Conservation (phyloP, 306 rosid species). For the Nissolia schottii region DNA sequence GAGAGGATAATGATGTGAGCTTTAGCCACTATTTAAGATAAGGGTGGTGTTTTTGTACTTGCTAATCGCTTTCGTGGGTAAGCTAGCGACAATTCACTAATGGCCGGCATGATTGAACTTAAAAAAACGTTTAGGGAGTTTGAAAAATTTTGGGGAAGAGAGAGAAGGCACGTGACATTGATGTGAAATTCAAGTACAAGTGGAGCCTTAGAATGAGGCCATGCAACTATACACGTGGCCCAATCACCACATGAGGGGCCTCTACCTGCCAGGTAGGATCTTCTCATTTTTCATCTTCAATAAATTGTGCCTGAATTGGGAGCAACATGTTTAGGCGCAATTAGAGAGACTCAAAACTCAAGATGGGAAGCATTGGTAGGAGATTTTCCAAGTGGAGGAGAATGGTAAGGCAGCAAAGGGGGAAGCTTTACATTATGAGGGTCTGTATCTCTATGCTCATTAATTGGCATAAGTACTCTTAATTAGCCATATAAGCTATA, state of each 20-base stretch:
- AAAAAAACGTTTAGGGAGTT: constrained; percentile 33
- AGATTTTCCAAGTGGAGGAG: constrained; percentile 67
- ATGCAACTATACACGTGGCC: constrained; percentile 27
- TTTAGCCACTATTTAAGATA: constrained; percentile 39
- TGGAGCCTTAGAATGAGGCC: constrained; percentile 42
- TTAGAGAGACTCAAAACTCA: neutral
- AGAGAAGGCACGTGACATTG: constrained; percentile 45
- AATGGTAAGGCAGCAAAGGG: constrained; percentile 69
- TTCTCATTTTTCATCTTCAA: constrained; percentile 24
- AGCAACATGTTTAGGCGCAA: constrained; percentile 11
- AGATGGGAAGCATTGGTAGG: constrained; percentile 33
- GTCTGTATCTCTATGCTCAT: constrained; percentile 83
- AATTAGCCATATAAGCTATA: no score
- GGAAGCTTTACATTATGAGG: constrained; percentile 74
- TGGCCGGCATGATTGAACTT: constrained; percentile 69
- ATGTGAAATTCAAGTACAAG: constrained; percentile 45
- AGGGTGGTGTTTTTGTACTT: constrained; percentile 49
- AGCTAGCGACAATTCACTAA: constrained; percentile 38
- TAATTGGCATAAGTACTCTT: constrained; percentile 63
- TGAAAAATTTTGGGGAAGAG: constrained; percentile 33
- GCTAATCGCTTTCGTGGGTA: constrained; percentile 35
- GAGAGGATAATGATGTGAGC: constrained; percentile 42
- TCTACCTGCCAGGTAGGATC: constrained; percentile 9
- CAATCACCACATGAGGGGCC: neutral
- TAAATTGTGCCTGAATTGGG: constrained; percentile 30